Evolutionary conservation across 2,329 filamentous ascomycete genomes (phyloP).

Genomic region (Fusarium hainanense): DNA sequence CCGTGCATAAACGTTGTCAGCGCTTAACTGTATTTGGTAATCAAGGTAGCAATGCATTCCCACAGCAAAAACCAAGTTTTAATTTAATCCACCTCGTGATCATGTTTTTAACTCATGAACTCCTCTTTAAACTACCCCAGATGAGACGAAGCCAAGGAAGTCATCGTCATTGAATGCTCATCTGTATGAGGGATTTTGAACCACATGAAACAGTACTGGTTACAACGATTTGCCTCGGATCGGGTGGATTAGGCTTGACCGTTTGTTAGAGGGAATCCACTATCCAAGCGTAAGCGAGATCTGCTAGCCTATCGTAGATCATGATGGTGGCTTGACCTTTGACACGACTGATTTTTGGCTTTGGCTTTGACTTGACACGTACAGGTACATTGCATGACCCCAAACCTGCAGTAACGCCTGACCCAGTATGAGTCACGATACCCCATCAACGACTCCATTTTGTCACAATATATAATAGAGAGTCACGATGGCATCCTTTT

Average conservation of each 20-base stretch:
- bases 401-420: conserved; percentile 20
- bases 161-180: neutral
- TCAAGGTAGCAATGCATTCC: conserved; percentile 4
- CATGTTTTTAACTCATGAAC: neutral
- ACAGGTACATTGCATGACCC: conserved; percentile 13
- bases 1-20: neutral
- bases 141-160: neutral
- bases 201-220: neutral
- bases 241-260: conserved; percentile 6
- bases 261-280: conserved; percentile 8
- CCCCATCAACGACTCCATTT: neutral
- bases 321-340: conserved; percentile 6
- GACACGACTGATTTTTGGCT: neutral
- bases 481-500: neutral
- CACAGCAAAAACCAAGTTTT: neutral
- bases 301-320: conserved; percentile 23
- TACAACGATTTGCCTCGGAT: conserved; percentile 1
- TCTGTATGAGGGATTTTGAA: neutral
- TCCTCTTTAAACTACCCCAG: neutral
- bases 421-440: conserved; percentile 20
- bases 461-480: conserved; percentile 4
- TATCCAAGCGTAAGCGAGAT: conserved; percentile 1
- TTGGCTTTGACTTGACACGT: conserved; percentile 18
- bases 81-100: neutral
- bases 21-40: neutral